Base-by-base conservation (phyloP, 768 basidiomycete genomes). In the Megacollybia marginata region DNA sequence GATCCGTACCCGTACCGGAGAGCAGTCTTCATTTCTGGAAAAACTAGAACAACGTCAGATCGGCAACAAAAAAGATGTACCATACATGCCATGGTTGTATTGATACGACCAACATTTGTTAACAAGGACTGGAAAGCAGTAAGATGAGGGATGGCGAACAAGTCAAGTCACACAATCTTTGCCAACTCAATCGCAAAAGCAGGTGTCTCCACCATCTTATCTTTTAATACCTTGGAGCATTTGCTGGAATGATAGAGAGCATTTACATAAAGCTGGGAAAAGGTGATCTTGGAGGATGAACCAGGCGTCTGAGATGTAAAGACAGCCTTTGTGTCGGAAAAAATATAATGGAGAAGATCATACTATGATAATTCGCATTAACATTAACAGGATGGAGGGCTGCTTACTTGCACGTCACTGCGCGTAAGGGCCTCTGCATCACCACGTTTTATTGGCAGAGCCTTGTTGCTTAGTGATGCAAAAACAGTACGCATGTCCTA, bases 1-100 rank as follows among this genome's bases (percentile, higher is more conserved):
- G 23, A 64, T 93, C 93, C 48, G 88, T 89, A 60, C 91, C 73
- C 49, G 23, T 28, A 28, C 23, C 23, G 23, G 6, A 93, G 70
- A 16, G 88, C 86, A 5, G 92, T 93, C 65, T 89, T 88, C 91
- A 93, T 92, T 71, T 92, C 89, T 50, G 89, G 89, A 63, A 91
- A 92, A 70, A 93, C 88, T 91, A 61, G 38, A 57, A 47, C 13
- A 50, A 51, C 52, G 48, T 60, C 35, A 54, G 54, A 55, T 23
- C 13, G n/a, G 44, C 15, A 44, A 13, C 23, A 23, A 16, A 15
- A 44, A 23, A 15, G 44, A 38, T 11, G 50, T 43, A 49, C 47
- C 52, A 49, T 53, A 65, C 82, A 85, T 47, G 90, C 90, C 80
- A 92, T 84, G 32, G 92, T 93, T 35, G 92, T 94, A 61, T 93